Evolutionary conservation across 2,329 filamentous ascomycete genomes (phyloP).

Genomic region (Setomelanomma holmii): DNA sequence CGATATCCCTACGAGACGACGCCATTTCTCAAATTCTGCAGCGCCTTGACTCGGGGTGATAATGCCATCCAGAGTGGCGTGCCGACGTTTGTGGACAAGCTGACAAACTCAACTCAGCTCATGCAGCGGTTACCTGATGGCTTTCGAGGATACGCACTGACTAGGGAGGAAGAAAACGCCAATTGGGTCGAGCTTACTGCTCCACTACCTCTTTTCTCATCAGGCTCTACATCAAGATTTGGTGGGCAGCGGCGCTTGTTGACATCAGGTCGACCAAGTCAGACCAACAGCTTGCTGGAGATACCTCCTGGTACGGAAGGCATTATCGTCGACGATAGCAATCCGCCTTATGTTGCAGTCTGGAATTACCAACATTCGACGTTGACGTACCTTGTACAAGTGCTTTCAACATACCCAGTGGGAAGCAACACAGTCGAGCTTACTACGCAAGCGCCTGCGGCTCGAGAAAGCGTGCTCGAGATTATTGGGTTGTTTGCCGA

Average conservation of each 20-base stretch:
- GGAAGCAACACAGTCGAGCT: constrained; percentile 60
- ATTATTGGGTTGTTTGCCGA: constrained; percentile 76
- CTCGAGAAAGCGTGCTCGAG: constrained; percentile 71
- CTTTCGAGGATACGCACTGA: constrained; percentile 78
- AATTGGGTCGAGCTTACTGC: constrained; percentile 75
- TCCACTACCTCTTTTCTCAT: constrained; percentile 69
- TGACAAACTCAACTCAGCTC: constrained; percentile 74
- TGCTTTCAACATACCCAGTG: constrained; percentile 71
- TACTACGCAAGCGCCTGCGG: constrained; percentile 56
- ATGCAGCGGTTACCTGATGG: constrained; percentile 76
- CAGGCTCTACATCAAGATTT: constrained; percentile 21
- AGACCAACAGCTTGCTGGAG: constrained; percentile 57
- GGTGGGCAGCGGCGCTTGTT: constrained; percentile 34
- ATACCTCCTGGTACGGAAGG: constrained; percentile 73
- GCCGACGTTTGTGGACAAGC: constrained; percentile 63
- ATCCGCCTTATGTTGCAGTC: constrained; percentile 75
- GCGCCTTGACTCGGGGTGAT: constrained; percentile 63
- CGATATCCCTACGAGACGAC: constrained; percentile 87
- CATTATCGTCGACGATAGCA: constrained; percentile 74
- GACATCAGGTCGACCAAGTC: constrained; percentile 13
- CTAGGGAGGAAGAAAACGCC: constrained; percentile 84
- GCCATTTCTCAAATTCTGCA: constrained; percentile 77
- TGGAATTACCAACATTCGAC: constrained; percentile 80
- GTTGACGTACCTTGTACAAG: constrained; percentile 78
- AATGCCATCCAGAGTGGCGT: constrained; percentile 57